A percentile compares a stretch with the other conserved stretches of the same genome.
Conservation (phyloP, 176 grass and related monocot species). For the Elymus sibiricus region DNA sequence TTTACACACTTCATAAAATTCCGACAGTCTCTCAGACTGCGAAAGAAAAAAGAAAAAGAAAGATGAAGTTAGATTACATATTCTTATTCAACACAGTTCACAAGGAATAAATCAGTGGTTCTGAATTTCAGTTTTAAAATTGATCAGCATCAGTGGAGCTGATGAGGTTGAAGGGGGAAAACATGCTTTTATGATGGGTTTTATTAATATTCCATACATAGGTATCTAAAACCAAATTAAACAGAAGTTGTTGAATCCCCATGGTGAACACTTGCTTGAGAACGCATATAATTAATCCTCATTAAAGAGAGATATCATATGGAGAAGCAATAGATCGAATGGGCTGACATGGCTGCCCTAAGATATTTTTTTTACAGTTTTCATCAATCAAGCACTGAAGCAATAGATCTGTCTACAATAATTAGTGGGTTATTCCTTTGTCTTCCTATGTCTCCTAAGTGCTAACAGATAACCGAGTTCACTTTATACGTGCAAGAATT, state of each 20-base stretch:
- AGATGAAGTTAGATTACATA: not conserved
- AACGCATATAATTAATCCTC: slow-evolving; percentile 5
- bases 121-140: slow-evolving; percentile 1
- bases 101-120: not conserved
- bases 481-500: not conserved
- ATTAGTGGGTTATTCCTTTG: not conserved
- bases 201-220: not conserved
- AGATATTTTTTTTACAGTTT: not conserved
- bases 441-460: not conserved
- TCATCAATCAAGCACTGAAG: slow-evolving; percentile 4
- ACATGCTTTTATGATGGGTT: not conserved
- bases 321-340: not conserved
- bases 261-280: slow-evolving; percentile 1
- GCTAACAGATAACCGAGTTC: not conserved
- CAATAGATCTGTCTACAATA: not conserved
- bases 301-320: not conserved
- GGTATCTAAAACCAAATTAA: not conserved
- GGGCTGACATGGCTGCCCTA: not conserved
- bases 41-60: slow-evolving; percentile 1
- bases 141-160: not conserved
- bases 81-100: not conserved
- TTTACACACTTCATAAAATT: slow-evolving; percentile 99
- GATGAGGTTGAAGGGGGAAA: not conserved
- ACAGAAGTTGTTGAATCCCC: not conserved
- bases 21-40: slow-evolving; percentile 84